phyloP scores from a whole-genome alignment of 208 protist species.

The Trypanosoma rangeli region DNA sequence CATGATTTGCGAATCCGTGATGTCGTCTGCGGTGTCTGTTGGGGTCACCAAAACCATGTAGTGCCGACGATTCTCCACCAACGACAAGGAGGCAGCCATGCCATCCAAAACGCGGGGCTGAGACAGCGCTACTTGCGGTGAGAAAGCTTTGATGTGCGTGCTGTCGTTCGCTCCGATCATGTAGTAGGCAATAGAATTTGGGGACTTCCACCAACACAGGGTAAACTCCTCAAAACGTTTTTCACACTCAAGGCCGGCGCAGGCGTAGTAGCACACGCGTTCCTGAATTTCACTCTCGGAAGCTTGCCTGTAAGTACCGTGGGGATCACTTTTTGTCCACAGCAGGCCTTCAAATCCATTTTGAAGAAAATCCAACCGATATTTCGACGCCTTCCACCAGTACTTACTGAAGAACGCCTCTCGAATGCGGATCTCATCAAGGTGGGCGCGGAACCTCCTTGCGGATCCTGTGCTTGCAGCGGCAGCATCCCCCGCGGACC shows the following conservation, averaged over 20 bases:
- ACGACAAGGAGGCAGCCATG: neutral
- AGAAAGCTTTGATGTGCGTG: conserved; percentile 17
- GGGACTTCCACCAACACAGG: conserved; percentile 39
- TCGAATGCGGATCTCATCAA: conserved; percentile 26
- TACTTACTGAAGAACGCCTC: conserved; percentile 29
- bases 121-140: conserved; percentile 21
- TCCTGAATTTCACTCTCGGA: conserved; percentile 8
- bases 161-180: conserved; percentile 24
- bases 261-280: conserved; percentile 27
- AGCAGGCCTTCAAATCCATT: conserved; percentile 30
- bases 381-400: conserved; percentile 38
- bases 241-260: conserved; percentile 17
- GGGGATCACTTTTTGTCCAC: conserved; percentile 27
- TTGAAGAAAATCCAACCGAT: conserved; percentile 33
- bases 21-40: conserved; percentile 21
- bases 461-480: conserved; percentile 28
- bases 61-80: conserved; percentile 4
- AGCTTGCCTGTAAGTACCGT: conserved; percentile 11
- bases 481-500: conserved; percentile 31
- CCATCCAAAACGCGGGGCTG: neutral
- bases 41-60: conserved; percentile 20
- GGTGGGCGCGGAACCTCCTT: conserved; percentile 10
- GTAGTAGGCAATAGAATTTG: conserved; percentile 30
- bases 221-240: conserved; percentile 24
- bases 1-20: conserved; percentile 33